phyloP scores from a whole-genome alignment of 345 rosid species.

The Syzygium jambos region DNA sequence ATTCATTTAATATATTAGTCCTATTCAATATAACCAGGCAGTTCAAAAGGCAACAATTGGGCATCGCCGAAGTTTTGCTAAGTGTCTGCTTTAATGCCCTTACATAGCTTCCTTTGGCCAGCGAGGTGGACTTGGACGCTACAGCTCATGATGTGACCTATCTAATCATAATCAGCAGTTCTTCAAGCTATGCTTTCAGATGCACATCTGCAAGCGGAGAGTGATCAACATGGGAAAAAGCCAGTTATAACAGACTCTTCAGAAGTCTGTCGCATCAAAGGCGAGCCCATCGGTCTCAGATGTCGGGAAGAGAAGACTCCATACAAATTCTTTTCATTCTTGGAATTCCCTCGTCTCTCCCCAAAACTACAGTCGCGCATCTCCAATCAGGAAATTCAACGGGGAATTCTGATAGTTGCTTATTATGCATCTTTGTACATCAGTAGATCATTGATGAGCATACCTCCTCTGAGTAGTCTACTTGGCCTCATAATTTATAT shows the following conservation, averaged over 20 bases:
- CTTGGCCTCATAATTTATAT: not conserved
- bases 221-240: constrained; percentile 26
- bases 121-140: constrained; percentile 52
- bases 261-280: too few species aligned
- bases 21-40: not conserved
- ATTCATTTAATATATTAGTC: not conserved
- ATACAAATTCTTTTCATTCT: constrained; percentile 1
- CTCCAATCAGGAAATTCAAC: not conserved
- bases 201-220: constrained; percentile 66
- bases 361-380: not conserved
- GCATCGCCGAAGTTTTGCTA: not conserved
- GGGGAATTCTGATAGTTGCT: not conserved
- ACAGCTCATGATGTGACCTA: constrained; percentile 64
- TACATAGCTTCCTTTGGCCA: constrained; percentile 65
- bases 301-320: constrained; percentile 55
- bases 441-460: not conserved
- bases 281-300: constrained; percentile 32
- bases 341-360: not conserved
- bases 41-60: not conserved
- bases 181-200: constrained; percentile 87
- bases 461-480: not conserved
- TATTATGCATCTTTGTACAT: not conserved
- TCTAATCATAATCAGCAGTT: constrained; percentile 36
- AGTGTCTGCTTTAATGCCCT: not conserved
- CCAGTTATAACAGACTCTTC: not conserved